Evolutionary conservation across 768 basidiomycete genomes (phyloP).

Genomic region (Favolaschia claudopus): DNA sequence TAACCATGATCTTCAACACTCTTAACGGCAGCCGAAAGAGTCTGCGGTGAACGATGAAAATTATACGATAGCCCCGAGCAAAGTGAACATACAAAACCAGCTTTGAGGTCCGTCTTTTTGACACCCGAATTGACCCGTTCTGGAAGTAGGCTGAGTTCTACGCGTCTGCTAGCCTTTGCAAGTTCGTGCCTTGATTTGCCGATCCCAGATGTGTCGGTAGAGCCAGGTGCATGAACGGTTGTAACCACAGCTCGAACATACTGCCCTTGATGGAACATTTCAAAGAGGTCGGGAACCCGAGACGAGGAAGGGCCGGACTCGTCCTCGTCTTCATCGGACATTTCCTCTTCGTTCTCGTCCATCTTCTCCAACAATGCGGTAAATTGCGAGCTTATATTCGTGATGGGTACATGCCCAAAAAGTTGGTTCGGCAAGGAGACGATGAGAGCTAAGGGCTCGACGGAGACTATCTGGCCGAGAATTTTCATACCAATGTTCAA

Average conservation of each 20-base stretch:
- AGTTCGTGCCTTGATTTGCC: slow-evolving; percentile 73
- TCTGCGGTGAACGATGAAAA: slow-evolving; percentile 52
- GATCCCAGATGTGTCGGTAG: slow-evolving; percentile 62
- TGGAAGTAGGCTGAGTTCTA: slow-evolving; percentile 87
- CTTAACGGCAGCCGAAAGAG: slow-evolving; percentile 76
- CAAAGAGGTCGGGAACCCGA: slow-evolving; percentile 70
- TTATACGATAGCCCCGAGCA: not conserved
- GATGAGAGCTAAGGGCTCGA: slow-evolving; percentile 89
- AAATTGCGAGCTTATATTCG: slow-evolving; percentile 83
- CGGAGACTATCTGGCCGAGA: slow-evolving; percentile 83
- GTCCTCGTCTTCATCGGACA: slow-evolving; percentile 57
- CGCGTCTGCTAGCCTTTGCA: slow-evolving; percentile 71
- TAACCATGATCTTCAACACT: slow-evolving; percentile 96
- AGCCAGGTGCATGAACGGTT: slow-evolving; percentile 71
- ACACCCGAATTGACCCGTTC: slow-evolving; percentile 86
- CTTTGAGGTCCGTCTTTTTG: slow-evolving; percentile 75
- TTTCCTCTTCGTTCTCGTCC: slow-evolving; percentile 53
- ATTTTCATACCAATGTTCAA: slow-evolving; percentile 85
- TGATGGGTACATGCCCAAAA: slow-evolving; percentile 92
- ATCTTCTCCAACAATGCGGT: slow-evolving; percentile 76
- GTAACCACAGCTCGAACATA: slow-evolving; percentile 84
- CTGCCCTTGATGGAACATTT: slow-evolving; percentile 85
- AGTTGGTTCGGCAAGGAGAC: slow-evolving; percentile 97
- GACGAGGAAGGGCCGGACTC: slow-evolving; percentile 45
- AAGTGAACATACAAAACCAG: slow-evolving; percentile 71